Evolutionary conservation across 768 basidiomycete genomes (phyloP), one percentile per base, ranked within the genome.

Genomic region (Dendrothele bispora): DNA sequence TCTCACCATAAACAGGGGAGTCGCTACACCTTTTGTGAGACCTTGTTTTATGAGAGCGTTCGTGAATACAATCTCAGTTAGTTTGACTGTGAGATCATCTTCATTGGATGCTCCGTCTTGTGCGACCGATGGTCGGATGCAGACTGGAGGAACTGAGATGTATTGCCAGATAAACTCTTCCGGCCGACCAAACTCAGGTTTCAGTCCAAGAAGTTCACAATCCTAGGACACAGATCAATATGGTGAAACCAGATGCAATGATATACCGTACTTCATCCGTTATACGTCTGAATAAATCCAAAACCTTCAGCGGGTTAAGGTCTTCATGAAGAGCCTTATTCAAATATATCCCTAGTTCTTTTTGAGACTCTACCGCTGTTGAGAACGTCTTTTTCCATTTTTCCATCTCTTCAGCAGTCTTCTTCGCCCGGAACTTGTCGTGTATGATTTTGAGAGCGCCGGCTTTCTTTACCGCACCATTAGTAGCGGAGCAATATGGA

Each of bases 121-220:
- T 0, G 91, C 88, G 1, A 99, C 97, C 3, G 94, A 97, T 0
- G 97, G 97, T 38, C 97, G 83, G 46, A 99, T 99, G 62, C 93
- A 95, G 17, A 97, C 93, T 0, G 97, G 97, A 32, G 97, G 97
- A 25, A 99, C 97, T 20, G 94, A 95, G 12, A 99, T 82, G 65
- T 98, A 99, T 66, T 98, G 95, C 95, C 97, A 99, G 43, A 99
- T 83, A 58, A 93, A 97, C 63, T 98, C 90, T 70, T 99, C 97
- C 8, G 97, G 97, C 44, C 97, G 73, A 39, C 95, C 95, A 60
- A 84, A 85, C 12, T 79, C 79, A 1, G 97, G 97, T 48, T 90
- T 84, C 49, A 98, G 67, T 2, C 97, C 95, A 10, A 99, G 76
- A 37, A 99, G 72, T 66, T 99, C 97, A 61, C 92, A 95, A 58